Base-by-base conservation (phyloP, 2,329 filamentous ascomycete species). In the Malbranchea zuffiana region DNA sequence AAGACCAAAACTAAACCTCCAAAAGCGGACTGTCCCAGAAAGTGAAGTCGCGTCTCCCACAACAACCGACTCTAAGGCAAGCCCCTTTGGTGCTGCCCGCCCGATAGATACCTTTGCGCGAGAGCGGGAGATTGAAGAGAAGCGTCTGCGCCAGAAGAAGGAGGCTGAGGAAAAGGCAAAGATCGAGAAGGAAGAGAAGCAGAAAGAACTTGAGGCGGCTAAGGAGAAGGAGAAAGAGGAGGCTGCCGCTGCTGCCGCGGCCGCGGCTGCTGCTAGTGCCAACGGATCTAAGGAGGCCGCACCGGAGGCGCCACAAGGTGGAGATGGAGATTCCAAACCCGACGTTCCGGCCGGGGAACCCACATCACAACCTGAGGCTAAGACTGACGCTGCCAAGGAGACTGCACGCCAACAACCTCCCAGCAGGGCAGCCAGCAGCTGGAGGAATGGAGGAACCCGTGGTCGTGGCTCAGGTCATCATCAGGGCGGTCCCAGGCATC, bases 101-200 rank as follows among this genome's bases (percentile, higher is more conserved):
- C 90, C 90, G 38, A 94, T 96, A 50, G 87, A 98, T 62, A 96
- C 88, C 31, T 82, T 84, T 30, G 74, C 86, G 10, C 79, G 83
- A 47, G 88, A 96, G 66, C 80, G 79, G 51, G 80, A 92, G 59
- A 78, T 98, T 40, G 88, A 92, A 53, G 85, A 94, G 65, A 93
- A 85, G 71, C 74, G 82, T 47, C 45, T 86, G 17, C 78, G 78
- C 46, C 79, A 90, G 60, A 93, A 92, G 74, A 82, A 80, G 55
- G 86, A 93, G 50, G 76, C 80, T 1, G 84, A 90, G 1, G 84
- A 90, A 45, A 90, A 87, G 67, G 80, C 75, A 29, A 86, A 84
- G 61, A 84, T 77, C 35, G 77, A 78, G 47, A 74, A 69, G 57
- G 63, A 62, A 15, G 67, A 83, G 50, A 81, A 85, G 47, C 69